Evolutionary conservation across 2,329 filamentous ascomycete species (phyloP), one percentile per base, ranked within the genome.

Genomic region (Drechslerella coelobrocha): DNA sequence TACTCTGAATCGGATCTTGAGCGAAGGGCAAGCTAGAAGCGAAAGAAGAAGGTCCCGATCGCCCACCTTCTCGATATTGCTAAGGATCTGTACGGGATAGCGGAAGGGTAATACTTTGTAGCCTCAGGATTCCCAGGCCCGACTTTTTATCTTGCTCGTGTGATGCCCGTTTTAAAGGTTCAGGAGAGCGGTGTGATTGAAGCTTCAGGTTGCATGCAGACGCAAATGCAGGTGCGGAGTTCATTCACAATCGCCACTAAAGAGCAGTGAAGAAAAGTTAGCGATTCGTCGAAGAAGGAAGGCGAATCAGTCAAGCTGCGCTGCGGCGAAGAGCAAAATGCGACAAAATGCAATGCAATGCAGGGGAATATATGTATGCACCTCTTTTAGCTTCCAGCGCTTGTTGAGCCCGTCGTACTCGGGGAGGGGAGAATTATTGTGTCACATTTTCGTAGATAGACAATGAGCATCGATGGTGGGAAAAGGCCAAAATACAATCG

Each of bases 1-100:
- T 59, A 69, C 65, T 52, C 59, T 68, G 62, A 61, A 19, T 47
- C 43, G 29, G 52, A 62, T 56, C 43, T 45, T 43, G 47, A 62
- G 63, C 34, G 50, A 59, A 66, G 48, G 41, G 27, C 31, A 57
- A 55, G 39, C 61, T 65, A 72, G 41, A 12, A 56, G 61, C 61
- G 43, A 72, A 72, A 66, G 55, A 47, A 72, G 61, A 50, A 72
- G 68, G 68, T 65, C 50, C n/a, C n/a, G 17, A 66, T 50, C 19
- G 27, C 56, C 37, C 31, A 56, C 55, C 61, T 72, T 72, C 48
- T 54, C 14, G 14, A 45, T 39, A 60, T 45, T 71, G 29, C 63
- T 53, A 63, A 63, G 59, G 59, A 63, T 51, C 39, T 51, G 59
- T 59, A 59, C 19, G 17, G 14, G 41, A 17, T 19, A 23, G 10